Base-by-base conservation (phyloP, 371 early-diverging fungal species). In the Blakeslea trispora region DNA sequence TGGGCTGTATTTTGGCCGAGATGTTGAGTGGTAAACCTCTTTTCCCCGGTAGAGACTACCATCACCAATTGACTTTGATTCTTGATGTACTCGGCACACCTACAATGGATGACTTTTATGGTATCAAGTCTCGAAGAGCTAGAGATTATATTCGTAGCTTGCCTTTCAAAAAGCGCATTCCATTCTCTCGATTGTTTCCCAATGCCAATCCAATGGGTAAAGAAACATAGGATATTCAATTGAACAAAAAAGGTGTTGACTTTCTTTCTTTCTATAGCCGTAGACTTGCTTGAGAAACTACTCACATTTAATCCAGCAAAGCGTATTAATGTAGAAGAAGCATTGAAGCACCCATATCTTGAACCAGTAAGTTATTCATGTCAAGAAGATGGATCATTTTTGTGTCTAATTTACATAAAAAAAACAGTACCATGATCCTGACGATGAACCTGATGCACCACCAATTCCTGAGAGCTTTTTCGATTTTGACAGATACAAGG, bases 51-150 rank as follows among this genome's bases (percentile, higher is more conserved):
- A 81, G 91, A 55, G 95, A 95, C 71, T 93, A 96, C 61, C 91
- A 96, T 42, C 92, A 96, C 63, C 99, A 99, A 74, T 75, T 99
- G 48, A 97, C 98, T 64, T 82, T 97, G 72, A 99, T 99, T 61
- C 83, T 98, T 63, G 86, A 89, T 64, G 92, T 97, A 21, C 85
- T 99, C 43, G 99, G 99, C 17, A 99, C 99, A 19, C 99, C 99
- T 31, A 85, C 87, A 19, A 89, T 90, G 81, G 92, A 94, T 54
- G 91, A 89, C 55, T 92, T 91, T 70, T 83, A 86, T 64, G 86
- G 87, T 37, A 88, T 93, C 70, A 90, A 87, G 61, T 87, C 87
- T 68, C 75, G 83, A 55, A 78, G 92, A 66, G 96, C 97, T 10
- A 83, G 91, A 55, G 91, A 91, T 54, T 98, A 96, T 71, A 94